phyloP scores from a whole-genome alignment of 352 stramenopile genomes.

The Pythium dissotocum region DNA sequence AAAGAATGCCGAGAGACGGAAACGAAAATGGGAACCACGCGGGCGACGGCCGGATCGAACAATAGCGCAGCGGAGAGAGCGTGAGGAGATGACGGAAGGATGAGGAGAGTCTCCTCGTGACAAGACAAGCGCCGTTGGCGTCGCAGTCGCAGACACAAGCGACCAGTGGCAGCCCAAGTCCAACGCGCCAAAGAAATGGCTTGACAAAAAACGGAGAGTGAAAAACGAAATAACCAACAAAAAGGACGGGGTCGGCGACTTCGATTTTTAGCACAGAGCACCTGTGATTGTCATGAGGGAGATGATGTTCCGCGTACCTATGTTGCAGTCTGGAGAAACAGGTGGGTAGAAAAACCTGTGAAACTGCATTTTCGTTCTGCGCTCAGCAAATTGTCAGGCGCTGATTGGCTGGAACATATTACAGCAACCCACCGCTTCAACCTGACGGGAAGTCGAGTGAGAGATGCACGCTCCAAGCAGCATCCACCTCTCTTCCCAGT shows the following conservation, averaged over 20 bases:
- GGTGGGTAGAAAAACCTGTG: slow-evolving; percentile 15
- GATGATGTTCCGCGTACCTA: slow-evolving; percentile 23
- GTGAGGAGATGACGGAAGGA: neutral
- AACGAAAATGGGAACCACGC: neutral
- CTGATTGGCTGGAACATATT: slow-evolving; percentile 11
- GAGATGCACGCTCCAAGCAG: neutral
- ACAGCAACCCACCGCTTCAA: slow-evolving; percentile 12
- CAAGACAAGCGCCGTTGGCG: neutral
- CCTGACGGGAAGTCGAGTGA: neutral
- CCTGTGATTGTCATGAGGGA: slow-evolving; percentile 1
- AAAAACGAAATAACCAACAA: neutral
- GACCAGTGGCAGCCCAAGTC: neutral
- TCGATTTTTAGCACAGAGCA: neutral
- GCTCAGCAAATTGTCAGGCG: neutral
- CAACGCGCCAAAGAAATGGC: neutral
- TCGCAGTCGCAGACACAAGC: neutral
- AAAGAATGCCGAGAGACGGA: neutral
- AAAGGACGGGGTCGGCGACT: neutral
- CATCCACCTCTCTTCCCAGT: neutral
- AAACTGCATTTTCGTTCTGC: slow-evolving; percentile 16
- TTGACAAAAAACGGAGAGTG: neutral
- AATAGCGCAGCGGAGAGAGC: neutral
- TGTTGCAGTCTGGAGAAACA: slow-evolving; percentile 14
- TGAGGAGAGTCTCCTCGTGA: neutral
- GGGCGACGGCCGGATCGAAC: neutral